These are phyloP conservation scores for Physcomitrium patens DNA, from an alignment of 225 moss, liverwort and hornwort species.

Conservation along the genomic window DNA sequence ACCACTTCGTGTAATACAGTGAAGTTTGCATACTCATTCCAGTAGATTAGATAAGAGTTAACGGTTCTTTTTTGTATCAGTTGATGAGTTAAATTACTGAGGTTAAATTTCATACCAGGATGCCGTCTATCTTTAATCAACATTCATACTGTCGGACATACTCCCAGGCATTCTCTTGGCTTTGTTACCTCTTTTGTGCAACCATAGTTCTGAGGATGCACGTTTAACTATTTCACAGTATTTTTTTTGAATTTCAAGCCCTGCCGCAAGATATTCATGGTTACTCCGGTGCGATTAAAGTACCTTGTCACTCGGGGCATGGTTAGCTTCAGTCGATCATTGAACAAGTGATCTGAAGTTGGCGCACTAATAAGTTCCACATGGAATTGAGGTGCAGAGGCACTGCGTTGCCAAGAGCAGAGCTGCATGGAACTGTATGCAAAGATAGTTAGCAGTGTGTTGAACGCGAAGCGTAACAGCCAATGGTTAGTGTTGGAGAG, in stretches of 20 bases:
- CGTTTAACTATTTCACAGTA: slow-evolving; percentile 3
- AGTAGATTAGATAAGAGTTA: no score
- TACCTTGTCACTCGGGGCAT: background rate
- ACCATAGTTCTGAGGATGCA: slow-evolving; percentile 9
- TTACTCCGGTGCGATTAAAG: slow-evolving; percentile 6
- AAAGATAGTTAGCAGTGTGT: slow-evolving; percentile 21
- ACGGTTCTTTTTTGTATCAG: no score
- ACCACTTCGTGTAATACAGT: no score
- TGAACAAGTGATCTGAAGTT: slow-evolving; percentile 22
- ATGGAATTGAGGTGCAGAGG: slow-evolving; percentile 43
- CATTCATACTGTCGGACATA: no score
- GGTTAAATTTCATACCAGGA: no score
- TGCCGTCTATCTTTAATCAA: no score
- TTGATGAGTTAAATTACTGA: background rate
- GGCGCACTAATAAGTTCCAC: slow-evolving; percentile 36
- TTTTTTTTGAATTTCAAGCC: slow-evolving; percentile 6
- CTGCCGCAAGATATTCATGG: slow-evolving; percentile 20
- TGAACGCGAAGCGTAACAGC: slow-evolving; percentile 3
- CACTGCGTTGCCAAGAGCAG: slow-evolving; percentile 41
- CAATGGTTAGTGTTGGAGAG: slow-evolving; percentile 28
- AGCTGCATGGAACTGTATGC: slow-evolving; percentile 15
- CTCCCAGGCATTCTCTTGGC: background rate
- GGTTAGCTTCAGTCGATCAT: background rate
- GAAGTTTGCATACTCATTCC: no score
- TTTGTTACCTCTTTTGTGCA: slow-evolving; percentile 2